Conservation (phyloP, 148 eudicot species). For the Fagopyrum tataricum region DNA sequence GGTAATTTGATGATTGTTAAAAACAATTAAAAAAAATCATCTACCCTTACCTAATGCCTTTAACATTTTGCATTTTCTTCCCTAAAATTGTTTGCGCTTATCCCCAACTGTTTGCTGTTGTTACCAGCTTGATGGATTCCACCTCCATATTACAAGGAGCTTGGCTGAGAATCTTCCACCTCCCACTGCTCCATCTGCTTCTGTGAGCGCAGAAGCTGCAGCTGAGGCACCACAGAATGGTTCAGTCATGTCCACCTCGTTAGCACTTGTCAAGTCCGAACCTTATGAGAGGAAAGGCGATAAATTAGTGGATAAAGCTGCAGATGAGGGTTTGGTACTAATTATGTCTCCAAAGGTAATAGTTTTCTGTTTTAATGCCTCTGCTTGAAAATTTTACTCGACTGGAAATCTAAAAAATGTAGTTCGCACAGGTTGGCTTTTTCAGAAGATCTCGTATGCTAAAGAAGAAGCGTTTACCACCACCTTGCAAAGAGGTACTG, state of each 20-base stretch:
- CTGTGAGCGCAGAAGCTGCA: conserved; percentile 25
- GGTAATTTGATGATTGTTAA: background rate
- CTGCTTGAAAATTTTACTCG: background rate
- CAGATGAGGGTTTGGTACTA: conserved; percentile 68
- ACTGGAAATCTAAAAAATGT: conserved; percentile 13
- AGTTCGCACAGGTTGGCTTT: conserved; percentile 62
- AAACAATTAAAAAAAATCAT: background rate
- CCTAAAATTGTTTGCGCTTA: background rate
- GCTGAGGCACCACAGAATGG: conserved; percentile 42
- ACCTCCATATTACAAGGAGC: conserved; percentile 59
- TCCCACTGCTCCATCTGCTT: conserved; percentile 38
- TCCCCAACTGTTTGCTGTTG: conserved; percentile 6
- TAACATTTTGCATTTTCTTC: conserved; percentile 5
- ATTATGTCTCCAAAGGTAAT: conserved; percentile 77
- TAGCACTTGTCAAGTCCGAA: conserved; percentile 47
- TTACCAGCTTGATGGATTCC: conserved; percentile 76
- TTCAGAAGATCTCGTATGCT: conserved; percentile 80
- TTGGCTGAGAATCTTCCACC: conserved; percentile 32
- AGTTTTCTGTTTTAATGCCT: conserved; percentile 8
- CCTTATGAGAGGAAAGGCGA: conserved; percentile 32
- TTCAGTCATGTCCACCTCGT: conserved; percentile 49
- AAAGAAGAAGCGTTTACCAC: conserved; percentile 78
- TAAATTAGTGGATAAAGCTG: conserved; percentile 51
- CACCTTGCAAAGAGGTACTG: conserved; percentile 81
- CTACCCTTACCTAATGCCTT: background rate